Evolutionary conservation across 2,329 filamentous ascomycete genomes (phyloP).

Genomic region (Xylaria sp.): DNA sequence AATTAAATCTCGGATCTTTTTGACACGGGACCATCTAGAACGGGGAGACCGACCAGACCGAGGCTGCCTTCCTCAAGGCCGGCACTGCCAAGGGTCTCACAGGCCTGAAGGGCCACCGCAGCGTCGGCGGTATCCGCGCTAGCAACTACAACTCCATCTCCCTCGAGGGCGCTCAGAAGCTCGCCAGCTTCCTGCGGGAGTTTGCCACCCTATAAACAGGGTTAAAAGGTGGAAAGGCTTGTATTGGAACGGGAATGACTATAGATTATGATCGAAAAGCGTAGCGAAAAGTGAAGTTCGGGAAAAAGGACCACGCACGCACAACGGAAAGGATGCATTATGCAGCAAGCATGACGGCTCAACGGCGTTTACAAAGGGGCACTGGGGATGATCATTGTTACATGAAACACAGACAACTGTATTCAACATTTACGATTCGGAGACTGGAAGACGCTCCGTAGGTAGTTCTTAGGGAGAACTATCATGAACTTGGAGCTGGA

Average conservation of each 20-base stretch:
- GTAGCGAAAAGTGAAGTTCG: not conserved
- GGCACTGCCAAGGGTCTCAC: slow-evolving; percentile 63
- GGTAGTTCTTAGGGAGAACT: too few relatives aligned
- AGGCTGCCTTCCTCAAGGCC: slow-evolving; percentile 74
- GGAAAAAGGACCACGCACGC: not conserved
- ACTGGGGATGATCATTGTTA: not conserved
- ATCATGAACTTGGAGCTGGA: too few relatives aligned
- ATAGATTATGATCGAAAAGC: not conserved
- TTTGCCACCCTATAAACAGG: slow-evolving; percentile 41
- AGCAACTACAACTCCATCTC: slow-evolving; percentile 87
- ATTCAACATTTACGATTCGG: slow-evolving; percentile 5
- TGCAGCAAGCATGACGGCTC: slow-evolving; percentile 4
- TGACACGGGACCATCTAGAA: slow-evolving; percentile 27
- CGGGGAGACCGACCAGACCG: slow-evolving; percentile 60
- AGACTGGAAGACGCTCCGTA: not conserved
- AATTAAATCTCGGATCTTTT: not conserved
- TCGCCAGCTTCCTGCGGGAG: slow-evolving; percentile 56
- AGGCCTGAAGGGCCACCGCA: slow-evolving; percentile 80
- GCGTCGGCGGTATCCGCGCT: slow-evolving; percentile 43
- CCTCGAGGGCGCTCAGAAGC: slow-evolving; percentile 59
- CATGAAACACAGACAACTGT: not conserved
- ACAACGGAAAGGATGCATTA: not conserved
- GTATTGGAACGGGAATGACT: not conserved
- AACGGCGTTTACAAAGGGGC: slow-evolving; percentile 5
- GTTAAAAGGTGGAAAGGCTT: not conserved